These are phyloP conservation scores for Catunica adiposa DNA, from an alignment of 2,329 filamentous ascomycete genomes.

Conservation along the genomic window DNA sequence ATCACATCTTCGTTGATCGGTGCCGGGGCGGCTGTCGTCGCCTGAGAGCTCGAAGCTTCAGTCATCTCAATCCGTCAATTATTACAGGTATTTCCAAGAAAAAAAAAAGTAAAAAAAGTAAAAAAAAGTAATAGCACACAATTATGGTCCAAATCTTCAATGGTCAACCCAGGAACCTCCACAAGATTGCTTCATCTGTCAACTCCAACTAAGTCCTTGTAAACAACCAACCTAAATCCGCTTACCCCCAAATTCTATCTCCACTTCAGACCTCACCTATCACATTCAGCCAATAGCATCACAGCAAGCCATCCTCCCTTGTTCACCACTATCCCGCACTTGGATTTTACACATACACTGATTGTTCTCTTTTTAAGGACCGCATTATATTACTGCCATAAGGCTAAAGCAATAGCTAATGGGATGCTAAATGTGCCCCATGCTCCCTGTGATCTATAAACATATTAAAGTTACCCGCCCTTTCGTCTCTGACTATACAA, in stretches of 20 bases:
- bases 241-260: background rate
- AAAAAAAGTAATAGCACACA: too few relatives aligned
- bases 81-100: too few relatives aligned
- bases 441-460: too few relatives aligned
- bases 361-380: too few relatives aligned
- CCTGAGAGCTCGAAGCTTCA: constrained; percentile 16
- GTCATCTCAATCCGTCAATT: background rate
- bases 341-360: too few relatives aligned
- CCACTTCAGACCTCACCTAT: constrained; percentile 8
- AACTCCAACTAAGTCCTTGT: background rate
- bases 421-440: too few relatives aligned
- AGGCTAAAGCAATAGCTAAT: too few relatives aligned
- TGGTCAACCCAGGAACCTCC: background rate
- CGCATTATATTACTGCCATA: too few relatives aligned
- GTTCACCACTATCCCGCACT: background rate
- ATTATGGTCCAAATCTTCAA: background rate
- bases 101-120: background rate
- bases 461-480: too few relatives aligned
- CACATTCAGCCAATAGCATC: background rate
- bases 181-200: background rate
- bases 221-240: background rate
- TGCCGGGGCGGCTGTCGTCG: background rate
- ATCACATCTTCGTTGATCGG: constrained; percentile 21
- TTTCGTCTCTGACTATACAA: too few relatives aligned
- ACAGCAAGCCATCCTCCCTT: background rate